Conservation (phyloP, 2,329 filamentous ascomycete genomes). For the Diaporthe destruens region DNA sequence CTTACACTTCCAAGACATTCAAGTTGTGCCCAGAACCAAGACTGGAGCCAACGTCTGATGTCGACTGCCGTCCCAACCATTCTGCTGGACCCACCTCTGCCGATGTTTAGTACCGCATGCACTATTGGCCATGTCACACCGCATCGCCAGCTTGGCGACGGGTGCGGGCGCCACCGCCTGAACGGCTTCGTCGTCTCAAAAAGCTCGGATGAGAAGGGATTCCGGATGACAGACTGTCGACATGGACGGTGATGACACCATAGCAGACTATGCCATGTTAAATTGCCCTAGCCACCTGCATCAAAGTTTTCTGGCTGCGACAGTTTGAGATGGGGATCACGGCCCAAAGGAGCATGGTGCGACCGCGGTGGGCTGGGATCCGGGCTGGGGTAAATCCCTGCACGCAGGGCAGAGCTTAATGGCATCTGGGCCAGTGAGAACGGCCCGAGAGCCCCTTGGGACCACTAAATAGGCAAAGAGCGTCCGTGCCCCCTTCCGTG, state of each 20-base stretch:
- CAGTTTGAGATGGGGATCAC: conserved; percentile 45
- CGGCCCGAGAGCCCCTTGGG: conserved; percentile 6
- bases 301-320: conserved; percentile 45
- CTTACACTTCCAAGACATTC: neutral
- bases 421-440: conserved; percentile 31
- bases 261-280: conserved; percentile 44
- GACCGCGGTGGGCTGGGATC: neutral
- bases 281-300: conserved; percentile 39
- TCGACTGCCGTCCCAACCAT: neutral
- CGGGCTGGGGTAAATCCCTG: conserved; percentile 2
- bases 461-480: conserved; percentile 13
- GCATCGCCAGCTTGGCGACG: neutral
- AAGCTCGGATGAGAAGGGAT: conserved; percentile 34
- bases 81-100: neutral
- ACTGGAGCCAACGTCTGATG: conserved; percentile 3
- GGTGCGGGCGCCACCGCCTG: conserved; percentile 22
- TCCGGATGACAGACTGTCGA: conserved; percentile 20
- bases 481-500: conserved; percentile 6
- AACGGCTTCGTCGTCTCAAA: conserved; percentile 26
- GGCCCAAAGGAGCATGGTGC: conserved; percentile 31
- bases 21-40: neutral
- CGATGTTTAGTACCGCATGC: neutral
- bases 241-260: conserved; percentile 15
- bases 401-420: conserved; percentile 33
- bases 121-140: neutral